These are phyloP conservation scores for Tylopilus sp. DNA, from an alignment of 1,284 basidiomycete genomes.

Conservation along the genomic window DNA sequence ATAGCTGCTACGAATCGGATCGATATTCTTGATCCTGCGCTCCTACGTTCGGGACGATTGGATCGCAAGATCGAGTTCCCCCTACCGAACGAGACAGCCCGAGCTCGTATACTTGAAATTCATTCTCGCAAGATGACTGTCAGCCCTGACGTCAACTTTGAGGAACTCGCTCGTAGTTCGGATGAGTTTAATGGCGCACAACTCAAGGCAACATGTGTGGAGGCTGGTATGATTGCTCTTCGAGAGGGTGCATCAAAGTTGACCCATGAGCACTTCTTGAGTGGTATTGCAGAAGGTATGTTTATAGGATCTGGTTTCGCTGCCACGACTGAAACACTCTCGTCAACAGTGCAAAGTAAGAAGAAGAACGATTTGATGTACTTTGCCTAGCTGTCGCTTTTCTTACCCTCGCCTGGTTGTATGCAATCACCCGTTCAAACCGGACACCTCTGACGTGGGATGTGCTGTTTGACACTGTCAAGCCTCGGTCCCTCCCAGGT, in stretches of 20 bases:
- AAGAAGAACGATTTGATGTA: conserved; percentile 95
- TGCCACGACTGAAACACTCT: conserved; percentile 15
- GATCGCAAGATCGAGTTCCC: conserved; percentile 97
- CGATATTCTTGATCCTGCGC: conserved; percentile 96
- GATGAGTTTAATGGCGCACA: conserved; percentile 99
- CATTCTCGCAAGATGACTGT: conserved; percentile 95
- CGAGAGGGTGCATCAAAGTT: conserved; percentile 90
- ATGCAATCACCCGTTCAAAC: conserved; percentile 6
- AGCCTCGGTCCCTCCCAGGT: too few relatives aligned
- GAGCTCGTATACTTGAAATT: conserved; percentile 94
- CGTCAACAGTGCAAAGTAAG: conserved; percentile 78
- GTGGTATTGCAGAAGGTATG: conserved; percentile 86
- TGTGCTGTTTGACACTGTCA: too few relatives aligned
- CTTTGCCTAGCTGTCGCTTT: conserved; percentile 58
- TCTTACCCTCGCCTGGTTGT: not conserved
- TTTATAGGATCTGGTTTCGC: conserved; percentile 15
- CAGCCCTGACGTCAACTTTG: conserved; percentile 81
- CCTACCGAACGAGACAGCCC: conserved; percentile 90
- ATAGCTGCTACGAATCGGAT: conserved; percentile 99
- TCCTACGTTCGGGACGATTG: conserved; percentile 95
- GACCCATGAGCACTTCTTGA: conserved; percentile 90
- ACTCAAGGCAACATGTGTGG: conserved; percentile 92
- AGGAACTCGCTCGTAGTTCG: conserved; percentile 85
- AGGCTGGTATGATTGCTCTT: conserved; percentile 98
- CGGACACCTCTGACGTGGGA: not conserved